These are phyloP conservation scores for Nakataea oryzae DNA, from an alignment of 2,329 filamentous ascomycete genomes.

Conservation along the genomic window DNA sequence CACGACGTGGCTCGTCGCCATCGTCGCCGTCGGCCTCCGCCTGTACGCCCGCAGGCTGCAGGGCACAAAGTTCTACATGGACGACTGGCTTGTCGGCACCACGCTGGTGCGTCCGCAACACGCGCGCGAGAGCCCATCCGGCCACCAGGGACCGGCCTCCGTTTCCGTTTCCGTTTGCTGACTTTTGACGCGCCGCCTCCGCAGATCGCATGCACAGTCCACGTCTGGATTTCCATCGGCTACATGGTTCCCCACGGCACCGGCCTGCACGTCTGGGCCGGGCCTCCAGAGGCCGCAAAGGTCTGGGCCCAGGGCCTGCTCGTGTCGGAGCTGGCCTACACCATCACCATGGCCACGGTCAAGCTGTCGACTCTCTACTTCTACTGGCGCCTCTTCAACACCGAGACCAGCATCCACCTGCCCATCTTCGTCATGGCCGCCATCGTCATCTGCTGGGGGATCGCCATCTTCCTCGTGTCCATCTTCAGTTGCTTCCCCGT, in stretches of 20 bases:
- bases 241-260: constrained; percentile 1
- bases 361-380: neutral
- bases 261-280: neutral
- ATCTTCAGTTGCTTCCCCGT: neutral
- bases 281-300: neutral
- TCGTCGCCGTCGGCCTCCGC: neutral
- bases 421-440: neutral
- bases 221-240: neutral
- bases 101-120: neutral
- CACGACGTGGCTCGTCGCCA: neutral
- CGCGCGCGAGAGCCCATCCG: no score
- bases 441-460: neutral
- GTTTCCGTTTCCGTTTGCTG: neutral
- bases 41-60: neutral
- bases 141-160: no score
- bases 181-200: neutral
- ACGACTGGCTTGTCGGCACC: neutral
- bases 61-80: neutral
- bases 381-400: neutral
- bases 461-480: neutral
- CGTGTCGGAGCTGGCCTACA: neutral
- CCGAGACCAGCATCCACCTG: neutral
- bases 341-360: neutral
- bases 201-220: neutral
- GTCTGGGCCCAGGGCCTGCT: neutral